These are phyloP conservation scores for Alternaria solani DNA, from an alignment of 2,329 filamentous ascomycete species.

Conservation along the genomic window DNA sequence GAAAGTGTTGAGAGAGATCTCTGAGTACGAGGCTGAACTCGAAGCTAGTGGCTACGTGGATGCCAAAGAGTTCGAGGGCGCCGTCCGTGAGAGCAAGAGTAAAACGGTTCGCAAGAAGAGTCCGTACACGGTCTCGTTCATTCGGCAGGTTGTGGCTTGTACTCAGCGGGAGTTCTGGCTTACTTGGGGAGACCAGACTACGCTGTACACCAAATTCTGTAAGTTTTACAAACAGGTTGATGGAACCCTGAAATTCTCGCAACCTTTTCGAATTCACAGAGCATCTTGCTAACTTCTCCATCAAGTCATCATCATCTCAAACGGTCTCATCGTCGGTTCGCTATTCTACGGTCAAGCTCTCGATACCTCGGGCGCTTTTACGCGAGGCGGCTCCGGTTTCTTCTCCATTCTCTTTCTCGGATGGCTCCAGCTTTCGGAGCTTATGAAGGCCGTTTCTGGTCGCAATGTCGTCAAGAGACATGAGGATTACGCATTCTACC, in stretches of 20 bases:
- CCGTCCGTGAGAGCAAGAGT: conserved; percentile 72
- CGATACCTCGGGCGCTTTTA: conserved; percentile 69
- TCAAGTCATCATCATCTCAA: conserved; percentile 73
- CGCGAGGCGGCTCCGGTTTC: conserved; percentile 69
- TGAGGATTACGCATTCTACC: conserved; percentile 73
- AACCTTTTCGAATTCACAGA: neutral
- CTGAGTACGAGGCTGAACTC: conserved; percentile 66
- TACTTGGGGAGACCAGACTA: conserved; percentile 75
- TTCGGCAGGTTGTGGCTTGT: conserved; percentile 72
- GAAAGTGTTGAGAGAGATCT: conserved; percentile 67
- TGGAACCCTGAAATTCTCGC: neutral
- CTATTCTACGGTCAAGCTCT: conserved; percentile 75
- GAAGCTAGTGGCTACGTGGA: conserved; percentile 66
- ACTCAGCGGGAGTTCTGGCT: conserved; percentile 81
- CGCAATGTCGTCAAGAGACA: conserved; percentile 74
- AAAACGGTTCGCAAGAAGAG: conserved; percentile 71
- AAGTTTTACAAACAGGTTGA: neutral
- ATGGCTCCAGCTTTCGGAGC: conserved; percentile 78
- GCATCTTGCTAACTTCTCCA: neutral
- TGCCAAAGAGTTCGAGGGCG: conserved; percentile 70
- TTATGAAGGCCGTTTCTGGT: conserved; percentile 78
- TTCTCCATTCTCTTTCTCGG: conserved; percentile 72
- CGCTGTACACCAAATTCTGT: conserved; percentile 74
- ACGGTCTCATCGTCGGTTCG: conserved; percentile 77
- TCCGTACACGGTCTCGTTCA: conserved; percentile 78